These are phyloP conservation scores for Boletus rubescentipes DNA, from an alignment of 768 basidiomycete genomes.

Conservation along the genomic window DNA sequence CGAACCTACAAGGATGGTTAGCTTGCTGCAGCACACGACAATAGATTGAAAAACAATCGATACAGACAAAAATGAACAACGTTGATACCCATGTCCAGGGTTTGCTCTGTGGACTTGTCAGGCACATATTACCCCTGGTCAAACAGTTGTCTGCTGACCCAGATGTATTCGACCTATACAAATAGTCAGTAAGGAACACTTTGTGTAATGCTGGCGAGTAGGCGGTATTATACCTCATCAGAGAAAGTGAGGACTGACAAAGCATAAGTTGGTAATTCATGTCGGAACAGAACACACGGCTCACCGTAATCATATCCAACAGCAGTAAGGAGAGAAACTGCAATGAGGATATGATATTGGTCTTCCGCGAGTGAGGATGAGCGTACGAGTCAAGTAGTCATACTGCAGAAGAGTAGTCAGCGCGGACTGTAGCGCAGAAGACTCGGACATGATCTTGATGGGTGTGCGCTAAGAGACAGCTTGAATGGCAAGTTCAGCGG, in stretches of 20 bases:
- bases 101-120: neutral
- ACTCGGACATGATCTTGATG: too few relatives aligned
- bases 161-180: neutral
- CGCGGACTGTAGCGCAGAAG: neutral
- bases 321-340: neutral
- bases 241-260: neutral
- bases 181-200: neutral
- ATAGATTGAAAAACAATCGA: neutral
- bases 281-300: neutral
- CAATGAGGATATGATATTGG: neutral
- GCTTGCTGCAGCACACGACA: too few relatives aligned
- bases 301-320: neutral
- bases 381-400: neutral
- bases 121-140: too few relatives aligned
- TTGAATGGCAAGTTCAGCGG: too few relatives aligned
- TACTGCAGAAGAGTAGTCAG: neutral
- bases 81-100: conserved; percentile 1
- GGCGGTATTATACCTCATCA: neutral
- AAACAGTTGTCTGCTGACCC: neutral
- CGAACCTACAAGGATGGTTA: conserved; percentile 5
- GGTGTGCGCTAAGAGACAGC: too few relatives aligned
- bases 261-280: neutral
- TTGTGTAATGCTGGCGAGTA: too few relatives aligned
- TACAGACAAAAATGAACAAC: neutral
- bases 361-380: neutral